phyloP scores from a whole-genome alignment of 805 yeast species.

The Monosporozyma aerobia region DNA sequence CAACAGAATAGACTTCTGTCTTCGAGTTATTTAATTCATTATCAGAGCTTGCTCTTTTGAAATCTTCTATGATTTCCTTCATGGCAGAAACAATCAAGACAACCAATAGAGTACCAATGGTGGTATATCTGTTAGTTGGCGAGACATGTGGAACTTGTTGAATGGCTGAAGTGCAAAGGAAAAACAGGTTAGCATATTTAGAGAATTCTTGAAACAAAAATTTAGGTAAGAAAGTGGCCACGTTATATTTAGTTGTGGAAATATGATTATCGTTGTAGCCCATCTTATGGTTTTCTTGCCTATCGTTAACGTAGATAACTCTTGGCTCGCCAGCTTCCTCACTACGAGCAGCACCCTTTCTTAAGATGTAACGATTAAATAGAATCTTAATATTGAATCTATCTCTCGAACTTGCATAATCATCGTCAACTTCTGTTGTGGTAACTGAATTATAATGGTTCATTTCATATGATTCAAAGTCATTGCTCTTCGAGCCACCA shows the following conservation, averaged over 20 bases:
- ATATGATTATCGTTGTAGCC: conserved; percentile 75
- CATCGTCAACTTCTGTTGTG: conserved; percentile 17
- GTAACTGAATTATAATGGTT: conserved; percentile 20
- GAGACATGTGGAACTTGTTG: conserved; percentile 97
- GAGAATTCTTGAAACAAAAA: conserved; percentile 94
- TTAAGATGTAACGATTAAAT: conserved; percentile 29
- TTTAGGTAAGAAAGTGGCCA: conserved; percentile 89
- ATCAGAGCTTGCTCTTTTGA: conserved; percentile 82
- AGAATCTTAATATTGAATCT: conserved; percentile 32
- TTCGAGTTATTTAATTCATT: conserved; percentile 76
- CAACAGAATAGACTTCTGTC: conserved; percentile 52
- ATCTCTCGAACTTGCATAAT: conserved; percentile 27
- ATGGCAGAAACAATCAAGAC: conserved; percentile 86
- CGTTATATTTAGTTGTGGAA: conserved; percentile 90
- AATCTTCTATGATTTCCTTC: conserved; percentile 84
- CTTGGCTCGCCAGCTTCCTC: conserved; percentile 41
- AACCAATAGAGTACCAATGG: conserved; percentile 79
- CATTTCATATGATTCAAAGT: conserved; percentile 25
- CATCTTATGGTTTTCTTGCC: conserved; percentile 41
- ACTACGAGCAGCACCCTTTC: conserved; percentile 18
- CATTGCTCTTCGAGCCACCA: conserved; percentile 1
- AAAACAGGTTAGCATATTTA: conserved; percentile 91
- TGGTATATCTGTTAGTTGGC: conserved; percentile 92
- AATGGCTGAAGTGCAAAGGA: conserved; percentile 80
- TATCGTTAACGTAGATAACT: conserved; percentile 59